Evolutionary conservation across 805 yeast species (phyloP), one percentile per base, ranked within the genome.

Genomic region (Pichia deserticola): DNA sequence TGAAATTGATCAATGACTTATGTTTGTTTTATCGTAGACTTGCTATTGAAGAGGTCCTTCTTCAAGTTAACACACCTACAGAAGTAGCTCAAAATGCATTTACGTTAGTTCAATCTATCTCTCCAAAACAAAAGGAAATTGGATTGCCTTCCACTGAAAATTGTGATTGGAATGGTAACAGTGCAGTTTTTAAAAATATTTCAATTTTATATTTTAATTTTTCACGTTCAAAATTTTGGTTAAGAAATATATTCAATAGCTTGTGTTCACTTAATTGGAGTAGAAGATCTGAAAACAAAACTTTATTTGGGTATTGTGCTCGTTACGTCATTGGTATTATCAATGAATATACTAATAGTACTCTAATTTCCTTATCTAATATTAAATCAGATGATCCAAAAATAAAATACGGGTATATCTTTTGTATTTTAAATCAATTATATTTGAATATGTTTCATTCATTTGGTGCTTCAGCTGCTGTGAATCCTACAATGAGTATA

Each of bases 121-220:
- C 75, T 3, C 73, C 74, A 3, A 60, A 73, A 13, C 71, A 74
- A 42, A 68, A 79, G 8, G 72, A 70, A 50, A 64, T 73, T 0
- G 69, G 68, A 2, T 73, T 75, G 29, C 80, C 79, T 0, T 54
- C 60, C 5, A 67, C 44, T 56, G 70, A 37, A 59, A 60, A 29
- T 52, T 62, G 44, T 60, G 68, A 49, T 64, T 60, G 70, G 50
- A 74, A 73, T 36, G 74, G 73, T 39, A 75, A 78, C 0, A 72
- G 79, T 39, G 77, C 85, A 0, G 81, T 80, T 55, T 79, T 71
- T 65, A 84, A 84, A 54, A 86, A 85, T 57, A 67, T 84, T 0
- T 64, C 78, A 2, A 80, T 82, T 53, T 61, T 81, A 10, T 72
- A 89, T 48, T 72, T 71, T 52, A 70, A 82, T 37, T 62, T 71